Conservation (phyloP, 2,329 filamentous ascomycete species). For the Curvularia hawaiiensis region DNA sequence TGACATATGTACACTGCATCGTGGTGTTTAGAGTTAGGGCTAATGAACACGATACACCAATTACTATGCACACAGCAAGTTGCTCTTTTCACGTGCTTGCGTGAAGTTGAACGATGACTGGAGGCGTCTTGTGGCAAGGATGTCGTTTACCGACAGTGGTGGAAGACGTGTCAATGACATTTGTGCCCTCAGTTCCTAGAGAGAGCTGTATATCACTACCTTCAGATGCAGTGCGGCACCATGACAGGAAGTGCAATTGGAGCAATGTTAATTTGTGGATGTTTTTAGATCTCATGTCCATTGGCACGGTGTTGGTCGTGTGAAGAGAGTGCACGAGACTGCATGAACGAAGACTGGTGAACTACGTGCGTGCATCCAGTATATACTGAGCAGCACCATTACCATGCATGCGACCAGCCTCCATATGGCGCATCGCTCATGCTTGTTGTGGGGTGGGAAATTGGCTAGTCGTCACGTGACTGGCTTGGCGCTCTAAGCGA, state of each 20-base stretch:
- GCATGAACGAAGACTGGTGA: not conserved
- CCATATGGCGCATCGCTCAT: not conserved
- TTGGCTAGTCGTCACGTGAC: conserved; percentile 13
- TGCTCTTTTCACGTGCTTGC: conserved; percentile 1
- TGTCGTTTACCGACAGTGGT: not conserved
- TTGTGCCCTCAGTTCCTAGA: not conserved
- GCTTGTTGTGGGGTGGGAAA: conserved; percentile 7
- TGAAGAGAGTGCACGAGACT: not conserved
- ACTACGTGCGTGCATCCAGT: not conserved
- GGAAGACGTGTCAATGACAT: not conserved
- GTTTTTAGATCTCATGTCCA: not conserved
- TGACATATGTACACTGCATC: not conserved
- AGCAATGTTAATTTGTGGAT: not conserved
- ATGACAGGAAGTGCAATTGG: not conserved
- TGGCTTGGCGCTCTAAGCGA: conserved; percentile 17
- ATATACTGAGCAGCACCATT: not conserved
- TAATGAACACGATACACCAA: not conserved
- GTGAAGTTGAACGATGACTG: not conserved
- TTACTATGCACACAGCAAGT: not conserved
- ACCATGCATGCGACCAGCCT: not conserved
- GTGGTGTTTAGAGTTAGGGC: not conserved
- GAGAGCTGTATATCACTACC: not conserved
- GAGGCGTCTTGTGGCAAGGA: not conserved
- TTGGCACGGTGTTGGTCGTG: not conserved
- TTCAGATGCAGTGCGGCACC: not conserved